phyloP scores from a whole-genome alignment of 1,139 yeast genomes.

The Debaryomycetaceae sp. region DNA sequence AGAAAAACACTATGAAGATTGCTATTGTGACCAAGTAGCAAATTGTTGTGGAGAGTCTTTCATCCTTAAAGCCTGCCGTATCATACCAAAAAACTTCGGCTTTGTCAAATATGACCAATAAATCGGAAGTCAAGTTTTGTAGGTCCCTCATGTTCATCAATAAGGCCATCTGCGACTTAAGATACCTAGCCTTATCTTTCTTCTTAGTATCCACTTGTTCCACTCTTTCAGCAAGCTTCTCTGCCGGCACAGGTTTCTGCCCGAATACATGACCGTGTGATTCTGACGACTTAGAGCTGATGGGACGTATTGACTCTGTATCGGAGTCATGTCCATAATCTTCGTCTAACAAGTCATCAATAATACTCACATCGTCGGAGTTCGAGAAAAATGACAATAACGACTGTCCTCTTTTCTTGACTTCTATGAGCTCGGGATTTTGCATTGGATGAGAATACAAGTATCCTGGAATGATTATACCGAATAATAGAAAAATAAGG shows the following conservation, averaged over 20 bases:
- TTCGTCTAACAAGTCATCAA: slow-evolving; percentile 31
- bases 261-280: slow-evolving; percentile 10
- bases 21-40: slow-evolving; percentile 36
- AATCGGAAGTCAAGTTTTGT: slow-evolving; percentile 58
- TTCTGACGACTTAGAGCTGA: slow-evolving; percentile 21
- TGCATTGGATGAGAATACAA: slow-evolving; percentile 64
- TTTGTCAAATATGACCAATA: slow-evolving; percentile 49
- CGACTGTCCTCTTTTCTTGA: slow-evolving; percentile 54
- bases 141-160: slow-evolving; percentile 57
- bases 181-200: slow-evolving; percentile 19
- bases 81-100: slow-evolving; percentile 58
- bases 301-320: slow-evolving; percentile 8
- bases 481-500: slow-evolving; percentile 50
- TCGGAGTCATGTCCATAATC: slow-evolving; percentile 4
- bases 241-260: slow-evolving; percentile 5
- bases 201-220: slow-evolving; percentile 7
- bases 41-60: slow-evolving; percentile 59
- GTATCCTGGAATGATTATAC: slow-evolving; percentile 70
- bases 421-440: slow-evolving; percentile 37
- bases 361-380: slow-evolving; percentile 37
- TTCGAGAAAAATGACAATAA: slow-evolving; percentile 48
- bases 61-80: slow-evolving; percentile 72
- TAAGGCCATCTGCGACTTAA: slow-evolving; percentile 40
- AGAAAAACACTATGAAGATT: slow-evolving; percentile 35
- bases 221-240: background rate